A percentile compares a stretch with the other conserved stretches of the same genome.
Evolutionary conservation across 768 basidiomycete species (phyloP).

Genomic region (Rhodocollybia butyracea): DNA sequence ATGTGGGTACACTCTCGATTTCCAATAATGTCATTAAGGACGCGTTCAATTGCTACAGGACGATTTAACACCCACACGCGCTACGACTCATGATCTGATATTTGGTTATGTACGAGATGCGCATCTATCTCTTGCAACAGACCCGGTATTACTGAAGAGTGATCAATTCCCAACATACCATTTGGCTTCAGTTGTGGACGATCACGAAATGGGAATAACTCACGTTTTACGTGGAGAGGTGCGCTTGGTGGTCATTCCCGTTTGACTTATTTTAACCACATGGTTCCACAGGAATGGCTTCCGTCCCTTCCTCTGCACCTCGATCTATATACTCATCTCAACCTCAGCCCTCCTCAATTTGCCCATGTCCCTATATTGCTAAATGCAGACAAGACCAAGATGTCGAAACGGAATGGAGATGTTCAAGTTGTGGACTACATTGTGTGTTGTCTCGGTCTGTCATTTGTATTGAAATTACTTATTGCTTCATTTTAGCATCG

Average conservation of each 20-base stretch:
- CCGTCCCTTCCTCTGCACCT: slow-evolving; percentile 90
- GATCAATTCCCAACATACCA: slow-evolving; percentile 97
- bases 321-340: slow-evolving; percentile 80
- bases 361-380: slow-evolving; percentile 90
- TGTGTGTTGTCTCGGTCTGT: slow-evolving; percentile 36
- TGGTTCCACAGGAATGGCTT: slow-evolving; percentile 78
- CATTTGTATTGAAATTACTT: neutral
- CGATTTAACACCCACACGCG: slow-evolving; percentile 48
- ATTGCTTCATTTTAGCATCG: slow-evolving; percentile 44
- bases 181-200: slow-evolving; percentile 92
- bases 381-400: slow-evolving; percentile 88
- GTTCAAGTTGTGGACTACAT: slow-evolving; percentile 86
- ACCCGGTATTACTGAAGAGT: slow-evolving; percentile 89
- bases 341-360: slow-evolving; percentile 70
- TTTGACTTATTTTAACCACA: neutral
- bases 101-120: slow-evolving; percentile 75
- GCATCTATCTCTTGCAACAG: slow-evolving; percentile 76
- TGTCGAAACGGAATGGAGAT: slow-evolving; percentile 92
- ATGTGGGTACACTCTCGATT: slow-evolving; percentile 45
- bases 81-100: slow-evolving; percentile 61
- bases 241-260: slow-evolving; percentile 11
- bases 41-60: slow-evolving; percentile 44
- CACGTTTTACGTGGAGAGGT: slow-evolving; percentile 96
- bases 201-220: slow-evolving; percentile 93
- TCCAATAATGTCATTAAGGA: slow-evolving; percentile 1